phyloP scores from a whole-genome alignment of 495 filamentous ascomycete species.

The Hypomontagnella submonticulosa region DNA sequence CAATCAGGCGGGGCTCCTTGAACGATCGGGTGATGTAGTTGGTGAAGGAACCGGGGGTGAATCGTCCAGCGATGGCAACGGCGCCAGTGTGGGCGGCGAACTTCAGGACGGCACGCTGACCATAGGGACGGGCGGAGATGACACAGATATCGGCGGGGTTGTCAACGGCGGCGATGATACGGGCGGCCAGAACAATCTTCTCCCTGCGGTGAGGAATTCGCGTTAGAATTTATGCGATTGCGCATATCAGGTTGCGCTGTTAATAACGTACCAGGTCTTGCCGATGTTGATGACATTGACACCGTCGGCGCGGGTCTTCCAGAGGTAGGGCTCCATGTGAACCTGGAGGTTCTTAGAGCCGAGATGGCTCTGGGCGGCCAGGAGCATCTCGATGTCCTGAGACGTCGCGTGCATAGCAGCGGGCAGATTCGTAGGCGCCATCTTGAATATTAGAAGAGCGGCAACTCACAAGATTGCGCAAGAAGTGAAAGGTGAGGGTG shows the following conservation, averaged over 20 bases:
- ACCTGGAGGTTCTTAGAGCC: slow-evolving; percentile 98
- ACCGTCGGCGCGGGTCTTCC: slow-evolving; percentile 98
- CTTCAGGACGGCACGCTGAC: slow-evolving; percentile 98
- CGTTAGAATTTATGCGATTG: slow-evolving; percentile 24
- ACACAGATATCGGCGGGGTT: slow-evolving; percentile 99
- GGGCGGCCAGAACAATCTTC: slow-evolving; percentile 97
- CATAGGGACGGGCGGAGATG: slow-evolving; percentile 98
- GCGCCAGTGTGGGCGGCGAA: slow-evolving; percentile 98
- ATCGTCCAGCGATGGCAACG: slow-evolving; percentile 97
- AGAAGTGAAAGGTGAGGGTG: slow-evolving; percentile 53
- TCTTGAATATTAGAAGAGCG: slow-evolving; percentile 67
- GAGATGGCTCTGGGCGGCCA: slow-evolving; percentile 94
- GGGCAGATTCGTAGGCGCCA: slow-evolving; percentile 93
- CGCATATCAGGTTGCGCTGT: slow-evolving; percentile 39
- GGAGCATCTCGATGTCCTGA: slow-evolving; percentile 97
- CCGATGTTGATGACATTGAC: slow-evolving; percentile 99
- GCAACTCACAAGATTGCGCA: slow-evolving; percentile 55
- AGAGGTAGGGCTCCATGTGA: slow-evolving; percentile 99
- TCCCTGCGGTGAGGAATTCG: slow-evolving; percentile 70
- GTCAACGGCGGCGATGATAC: slow-evolving; percentile 98
- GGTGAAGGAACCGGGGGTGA: slow-evolving; percentile 99
- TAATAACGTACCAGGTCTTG: slow-evolving; percentile 91
- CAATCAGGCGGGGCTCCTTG: slow-evolving; percentile 99
- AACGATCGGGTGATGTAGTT: slow-evolving; percentile 99
- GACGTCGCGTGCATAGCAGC: slow-evolving; percentile 78